These are phyloP conservation scores for Selenicereus undatus DNA, from an alignment of 148 eudicot species.

Conservation along the genomic window DNA sequence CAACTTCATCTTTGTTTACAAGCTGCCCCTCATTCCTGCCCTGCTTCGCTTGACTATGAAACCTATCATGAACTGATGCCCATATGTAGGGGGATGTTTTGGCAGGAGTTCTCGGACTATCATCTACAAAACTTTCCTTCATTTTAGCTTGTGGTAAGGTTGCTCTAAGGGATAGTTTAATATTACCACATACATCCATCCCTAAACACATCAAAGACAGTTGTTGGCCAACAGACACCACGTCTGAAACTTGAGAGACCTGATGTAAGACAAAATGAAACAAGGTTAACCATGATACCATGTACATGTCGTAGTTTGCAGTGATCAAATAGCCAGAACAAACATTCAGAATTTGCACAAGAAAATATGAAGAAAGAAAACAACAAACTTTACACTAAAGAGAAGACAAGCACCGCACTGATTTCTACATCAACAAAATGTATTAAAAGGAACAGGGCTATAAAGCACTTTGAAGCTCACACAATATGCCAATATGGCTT, in stretches of 20 bases:
- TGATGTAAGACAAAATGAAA: constrained; percentile 20
- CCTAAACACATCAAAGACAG: constrained; percentile 74
- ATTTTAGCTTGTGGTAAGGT: constrained; percentile 37
- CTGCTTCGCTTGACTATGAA: constrained; percentile 31
- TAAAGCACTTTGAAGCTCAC: too few relatives aligned
- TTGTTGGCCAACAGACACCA: constrained; percentile 67
- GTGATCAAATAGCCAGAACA: too few relatives aligned
- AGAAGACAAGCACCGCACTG: too few relatives aligned
- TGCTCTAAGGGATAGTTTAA: constrained; percentile 80
- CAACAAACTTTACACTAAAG: too few relatives aligned
- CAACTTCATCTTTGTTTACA: constrained; percentile 27
- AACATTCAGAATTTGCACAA: too few relatives aligned
- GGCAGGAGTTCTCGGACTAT: constrained; percentile 24
- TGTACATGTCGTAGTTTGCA: too few relatives aligned
- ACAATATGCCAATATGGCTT: too few relatives aligned
- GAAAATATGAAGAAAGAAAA: too few relatives aligned
- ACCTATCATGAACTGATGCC: constrained; percentile 27
- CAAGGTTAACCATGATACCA: background rate
- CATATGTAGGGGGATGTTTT: constrained; percentile 25
- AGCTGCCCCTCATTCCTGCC: constrained; percentile 23
- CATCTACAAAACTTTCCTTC: constrained; percentile 16
- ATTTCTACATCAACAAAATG: too few relatives aligned
- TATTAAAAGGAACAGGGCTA: too few relatives aligned
- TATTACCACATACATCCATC: constrained; percentile 83
- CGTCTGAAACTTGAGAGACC: constrained; percentile 74